Percentiles rank a stretch among this genome's conserved stretches.
These are phyloP conservation scores for Yamadazyma paraphyllophila DNA, from an alignment of 805 yeast genomes.

Conservation along the genomic window DNA sequence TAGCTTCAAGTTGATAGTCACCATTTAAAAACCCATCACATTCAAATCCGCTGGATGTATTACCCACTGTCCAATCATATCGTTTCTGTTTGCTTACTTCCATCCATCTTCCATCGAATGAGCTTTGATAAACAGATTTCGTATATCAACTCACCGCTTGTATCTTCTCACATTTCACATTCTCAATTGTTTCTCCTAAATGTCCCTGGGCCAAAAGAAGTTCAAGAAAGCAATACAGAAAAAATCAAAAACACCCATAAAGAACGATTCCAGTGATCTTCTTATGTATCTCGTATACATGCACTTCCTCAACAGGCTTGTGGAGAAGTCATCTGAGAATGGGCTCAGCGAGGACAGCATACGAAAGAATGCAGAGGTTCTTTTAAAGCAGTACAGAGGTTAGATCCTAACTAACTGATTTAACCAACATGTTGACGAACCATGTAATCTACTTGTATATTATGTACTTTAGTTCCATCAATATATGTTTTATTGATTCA, in stretches of 20 bases:
- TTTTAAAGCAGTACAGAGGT: conserved; percentile 14
- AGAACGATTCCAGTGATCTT: conserved; percentile 14
- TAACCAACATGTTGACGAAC: no score
- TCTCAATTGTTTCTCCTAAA: background rate
- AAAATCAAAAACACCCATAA: conserved; percentile 9
- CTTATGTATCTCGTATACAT: conserved; percentile 15
- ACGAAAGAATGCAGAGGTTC: conserved; percentile 1
- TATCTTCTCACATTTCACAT: background rate
- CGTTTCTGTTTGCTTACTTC: no score
- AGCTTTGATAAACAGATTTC: no score
- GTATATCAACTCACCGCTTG: no score
- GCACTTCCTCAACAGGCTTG: conserved; percentile 9
- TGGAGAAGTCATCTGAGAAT: conserved; percentile 5
- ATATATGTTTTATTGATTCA: no score
- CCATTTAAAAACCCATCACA: no score
- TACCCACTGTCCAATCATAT: no score
- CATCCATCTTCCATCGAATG: no score
- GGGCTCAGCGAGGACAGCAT: conserved; percentile 5
- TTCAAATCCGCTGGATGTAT: no score
- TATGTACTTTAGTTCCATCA: background rate
- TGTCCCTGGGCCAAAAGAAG: conserved; percentile 10
- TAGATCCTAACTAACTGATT: background rate
- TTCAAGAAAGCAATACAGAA: conserved; percentile 12
- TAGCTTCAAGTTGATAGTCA: no score
- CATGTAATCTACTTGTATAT: background rate